Base-by-base conservation (phyloP, 106 monocot genomes). In the Gastrodia elata region DNA sequence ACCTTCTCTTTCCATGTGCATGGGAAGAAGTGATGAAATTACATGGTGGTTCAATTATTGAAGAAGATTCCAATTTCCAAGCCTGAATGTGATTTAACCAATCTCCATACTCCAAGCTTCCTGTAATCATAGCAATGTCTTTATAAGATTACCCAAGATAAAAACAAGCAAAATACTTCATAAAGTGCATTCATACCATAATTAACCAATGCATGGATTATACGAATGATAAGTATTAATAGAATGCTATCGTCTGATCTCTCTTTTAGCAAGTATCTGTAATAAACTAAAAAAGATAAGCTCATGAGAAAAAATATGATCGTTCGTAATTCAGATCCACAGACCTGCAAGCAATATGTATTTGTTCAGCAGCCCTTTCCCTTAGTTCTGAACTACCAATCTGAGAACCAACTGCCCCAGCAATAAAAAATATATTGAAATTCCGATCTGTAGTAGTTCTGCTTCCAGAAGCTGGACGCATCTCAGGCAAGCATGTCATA, bases 221-320 rank as follows among this genome's bases (percentile, higher is more conserved):
- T 78, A 52, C 87, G 97, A 69, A 93, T 93, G 42, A 93, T 57
- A 43, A 98, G 97, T 20, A 93, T 71, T n/a, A 98, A 76, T 48
- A 98, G 97, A 41, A 93, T 93, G 79, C 93, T 98, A 83, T 98
- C 97, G 75, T 98, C 97, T 68, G 97, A 82, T 82, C 91, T 86
- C 77, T 91, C 83, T 68, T 87, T 80, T 68, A 91, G 71, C 39
- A 93, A 78, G 70, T 91, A 98, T 78, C 97, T 98, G 78, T 39
- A 58, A 75, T 36, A 77, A 35, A 32, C 43, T 67, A 38, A 27
- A 75, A 28, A 43, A 48, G 22, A 40, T n/a, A 56, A 65, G 15
- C 13, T 39, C 33, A 71, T 82, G 48, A 13, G 37, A 38, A 8
- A 37, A 67, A 35, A 37, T 4, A 67, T 38, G 20, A 67, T 18